phyloP scores from a whole-genome alignment of 108 stramenopile species.

The Chaetoceros muelleri region DNA sequence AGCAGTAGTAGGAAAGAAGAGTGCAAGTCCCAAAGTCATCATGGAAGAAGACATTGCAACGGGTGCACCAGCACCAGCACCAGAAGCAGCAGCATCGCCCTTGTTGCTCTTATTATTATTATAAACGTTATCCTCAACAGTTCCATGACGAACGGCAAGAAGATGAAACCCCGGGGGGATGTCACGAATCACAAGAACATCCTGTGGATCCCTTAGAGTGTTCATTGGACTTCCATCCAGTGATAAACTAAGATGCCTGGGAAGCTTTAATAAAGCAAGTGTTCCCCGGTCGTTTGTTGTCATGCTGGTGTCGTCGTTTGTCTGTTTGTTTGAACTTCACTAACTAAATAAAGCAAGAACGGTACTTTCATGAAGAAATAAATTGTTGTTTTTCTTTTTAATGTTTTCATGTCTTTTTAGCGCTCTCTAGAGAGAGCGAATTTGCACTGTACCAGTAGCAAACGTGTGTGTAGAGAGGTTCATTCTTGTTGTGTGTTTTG shows the following conservation, averaged over 20 bases:
- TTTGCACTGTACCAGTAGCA: no score
- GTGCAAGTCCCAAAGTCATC: not conserved
- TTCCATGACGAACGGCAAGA: constrained; percentile 17
- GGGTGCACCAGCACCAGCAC: not conserved
- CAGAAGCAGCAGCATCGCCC: not conserved
- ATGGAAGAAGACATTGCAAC: not conserved
- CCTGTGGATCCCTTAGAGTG: not conserved
- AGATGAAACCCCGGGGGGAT: constrained; percentile 21
- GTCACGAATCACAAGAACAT: not conserved
- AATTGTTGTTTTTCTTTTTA: no score
- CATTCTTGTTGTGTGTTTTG: no score
- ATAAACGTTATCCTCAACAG: not conserved
- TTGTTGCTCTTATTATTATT: not conserved
- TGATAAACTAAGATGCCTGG: not conserved
- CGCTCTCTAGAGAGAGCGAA: no score
- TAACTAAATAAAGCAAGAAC: no score
- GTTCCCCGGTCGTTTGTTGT: no score
- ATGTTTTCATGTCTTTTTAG: no score
- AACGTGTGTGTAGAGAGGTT: no score
- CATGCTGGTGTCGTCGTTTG: no score
- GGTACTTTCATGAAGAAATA: no score
- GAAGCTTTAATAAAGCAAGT: not conserved
- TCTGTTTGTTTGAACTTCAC: no score
- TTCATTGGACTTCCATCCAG: not conserved
- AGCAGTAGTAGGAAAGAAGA: not conserved